Percentiles rank a stretch among this genome's conserved stretches.
phyloP scores from a whole-genome alignment of 2,329 filamentous ascomycete genomes.

The Diaporthe citri region DNA sequence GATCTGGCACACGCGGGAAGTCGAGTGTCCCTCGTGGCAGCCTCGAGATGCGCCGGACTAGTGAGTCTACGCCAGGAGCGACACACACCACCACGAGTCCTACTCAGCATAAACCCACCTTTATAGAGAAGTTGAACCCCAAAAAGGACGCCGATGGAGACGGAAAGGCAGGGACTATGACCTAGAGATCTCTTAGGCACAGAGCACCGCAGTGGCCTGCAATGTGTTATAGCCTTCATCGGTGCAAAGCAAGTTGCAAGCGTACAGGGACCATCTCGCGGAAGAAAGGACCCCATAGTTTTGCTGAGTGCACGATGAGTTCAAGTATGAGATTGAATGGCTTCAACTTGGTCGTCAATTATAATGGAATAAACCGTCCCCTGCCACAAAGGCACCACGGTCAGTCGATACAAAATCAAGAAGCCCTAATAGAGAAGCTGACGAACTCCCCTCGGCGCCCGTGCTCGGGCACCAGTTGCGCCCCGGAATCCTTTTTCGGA shows the following conservation, averaged over 20 bases:
- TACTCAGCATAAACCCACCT: conserved; percentile 53
- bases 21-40: background rate
- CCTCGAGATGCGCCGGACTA: background rate
- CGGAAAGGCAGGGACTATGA: conserved; percentile 67
- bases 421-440: background rate
- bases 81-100: background rate
- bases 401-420: too few relatives aligned
- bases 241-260: too few relatives aligned
- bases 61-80: background rate
- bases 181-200: conserved; percentile 45
- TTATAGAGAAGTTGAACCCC: conserved; percentile 66
- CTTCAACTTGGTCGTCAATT: too few relatives aligned
- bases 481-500: background rate
- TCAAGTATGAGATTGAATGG: too few relatives aligned
- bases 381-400: too few relatives aligned
- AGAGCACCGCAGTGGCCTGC: too few relatives aligned
- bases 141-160: conserved; percentile 65
- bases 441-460: background rate
- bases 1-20: background rate
- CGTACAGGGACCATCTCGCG: too few relatives aligned
- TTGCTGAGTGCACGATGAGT: too few relatives aligned
- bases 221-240: too few relatives aligned
- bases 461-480: background rate
- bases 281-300: too few relatives aligned
- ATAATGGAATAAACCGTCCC: background rate